Base-by-base conservation (phyloP, 2,329 filamentous ascomycete species). In the Juglanconis sp. region DNA sequence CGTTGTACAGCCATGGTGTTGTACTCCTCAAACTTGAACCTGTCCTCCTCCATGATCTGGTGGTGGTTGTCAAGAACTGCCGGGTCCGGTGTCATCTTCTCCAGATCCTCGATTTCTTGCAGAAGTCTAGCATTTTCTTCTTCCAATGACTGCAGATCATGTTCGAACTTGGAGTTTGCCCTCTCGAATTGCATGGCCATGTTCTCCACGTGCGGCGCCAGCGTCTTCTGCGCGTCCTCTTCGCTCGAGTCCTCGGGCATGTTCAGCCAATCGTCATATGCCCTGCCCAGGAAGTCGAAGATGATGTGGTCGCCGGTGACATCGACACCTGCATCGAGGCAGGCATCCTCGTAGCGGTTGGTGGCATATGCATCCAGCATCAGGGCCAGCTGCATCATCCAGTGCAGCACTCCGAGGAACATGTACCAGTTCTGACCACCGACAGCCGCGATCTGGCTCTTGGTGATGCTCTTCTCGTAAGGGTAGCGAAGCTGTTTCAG, bases 371-470 rank as follows among this genome's bases (percentile, higher is more conserved):
- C 85, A 64, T 98, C 93, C 70, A 98, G 85, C 88, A 98, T 96
- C 67, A 94, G 88, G 4, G 92, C 91, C 55, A 99, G 80, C 74
- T 98, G 93, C 94, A 99, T 96, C 87, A 99, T 94, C 95, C 95
- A 99, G 76, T 99, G 93, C 54, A 99, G 81, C 72, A 99, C 79
- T 0, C 93, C 95, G 11, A 99, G 79, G 69, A 99, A 98, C 0
- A 92, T 95, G 64, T 90, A 90, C 95, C 95, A 99, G 71, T 98
- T 98, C 74, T 96, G 92, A 3, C 93, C 94, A 65, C 95, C 95
- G 0, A 98, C 95, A 2, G 96, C 95, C 0, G 92, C 87, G 60
- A 99, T 92, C 71, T 96, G 92, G 56, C 92, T 96, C 75, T 98
- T 99, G 57, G 92, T 96, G 68, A 99, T 98, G 69, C 88, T 93